Evolutionary conservation across 768 basidiomycete genomes (phyloP), one percentile per base, ranked within the genome.

Genomic region (Agaricus subrufescens): DNA sequence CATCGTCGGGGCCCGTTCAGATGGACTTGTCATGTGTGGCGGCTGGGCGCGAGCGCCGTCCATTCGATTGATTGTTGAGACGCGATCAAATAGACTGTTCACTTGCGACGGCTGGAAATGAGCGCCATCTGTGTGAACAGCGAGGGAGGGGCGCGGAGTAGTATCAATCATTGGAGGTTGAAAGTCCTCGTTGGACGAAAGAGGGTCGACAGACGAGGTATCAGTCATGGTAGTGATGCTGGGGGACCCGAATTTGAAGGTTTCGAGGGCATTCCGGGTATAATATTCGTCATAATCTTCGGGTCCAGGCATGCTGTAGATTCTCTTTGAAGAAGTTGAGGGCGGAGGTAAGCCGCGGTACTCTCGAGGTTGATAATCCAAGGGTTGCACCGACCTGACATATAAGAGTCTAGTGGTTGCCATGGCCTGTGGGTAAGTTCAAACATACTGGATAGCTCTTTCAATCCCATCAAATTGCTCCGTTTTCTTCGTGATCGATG

Each of bases 71-170:
- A 39, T 43, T 50, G 29, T 23, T n/a, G 43, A n/a, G 26, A 23
- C 44, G 19, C 34, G 31, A 34, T 56, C 48, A 50, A 49, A 50
- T 44, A 14, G 43, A 31, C 31, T 45, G 26, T 42, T 27, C 9
- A 45, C 59, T 58, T 70, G 72, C 64, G 69, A 63, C 63, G 69
- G 63, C 70, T 69, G 67, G 67, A 63, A 67, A 61, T 65, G 67
- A 52, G 63, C 58, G 45, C 48, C 55, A 50, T 39, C 48, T 31
- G 63, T 61, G 50, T 61, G 63, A 52, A 66, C 66, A 42, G 73
- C 72, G 37, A 82, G 72, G 37, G 79, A 81, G 3, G 78, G 79
- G 25, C 80, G 73, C 46, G 80, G 80, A 4, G 80, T 82, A 34
- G 75, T 74, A 64, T 82, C 79, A 37, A 71, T 67, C 23, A 63